Base-by-base conservation (phyloP, 768 basidiomycete genomes). In the Krasilnikovozyma curviuscula region DNA sequence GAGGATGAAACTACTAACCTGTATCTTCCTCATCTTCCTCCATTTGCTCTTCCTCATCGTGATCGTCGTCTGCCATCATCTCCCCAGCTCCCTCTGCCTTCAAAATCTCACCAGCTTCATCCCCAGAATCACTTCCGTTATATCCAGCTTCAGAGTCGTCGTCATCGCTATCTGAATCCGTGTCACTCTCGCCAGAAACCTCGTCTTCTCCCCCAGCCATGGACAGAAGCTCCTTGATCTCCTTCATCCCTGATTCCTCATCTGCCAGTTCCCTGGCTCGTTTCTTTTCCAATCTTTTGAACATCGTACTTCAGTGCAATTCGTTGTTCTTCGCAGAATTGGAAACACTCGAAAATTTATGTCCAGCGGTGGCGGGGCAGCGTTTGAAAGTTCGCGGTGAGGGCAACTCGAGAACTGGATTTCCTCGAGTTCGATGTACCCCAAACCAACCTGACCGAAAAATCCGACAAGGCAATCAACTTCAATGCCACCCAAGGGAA, bases 401-500 rank as follows among this genome's bases (percentile, higher is more conserved):
- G n/a, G n/a, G n/a, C n/a, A n/a, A n/a, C n/a, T n/a, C n/a, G n/a
- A n/a, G n/a, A n/a, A n/a, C n/a, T n/a, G n/a, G n/a, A n/a, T n/a
- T n/a, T n/a, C n/a, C n/a, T n/a, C n/a, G n/a, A n/a, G n/a, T n/a
- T n/a, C n/a, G n/a, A n/a, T n/a, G n/a, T n/a, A n/a, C n/a, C n/a
- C n/a, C n/a, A n/a, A n/a, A n/a, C n/a, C n/a, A n/a, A n/a, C n/a
- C n/a, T n/a, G n/a, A n/a, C n/a, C n/a, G n/a, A n/a, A n/a, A n/a
- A n/a, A n/a, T n/a, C n/a, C 38, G 25, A 19, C 9, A 8, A 24
- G 9, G 42, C 16, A 38, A 31, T 3, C 7, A 24, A n/a, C 33
- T 50, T 59, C 48, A 28, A 93, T 91, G 88, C 73, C 86, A 4
- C 80, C 85, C 2, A 74, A n/a, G n/a, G n/a, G 77, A 56, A 68